phyloP scores from a whole-genome alignment of 176 grass and related monocot genomes.

The Bolboschoenus planiculmis region DNA sequence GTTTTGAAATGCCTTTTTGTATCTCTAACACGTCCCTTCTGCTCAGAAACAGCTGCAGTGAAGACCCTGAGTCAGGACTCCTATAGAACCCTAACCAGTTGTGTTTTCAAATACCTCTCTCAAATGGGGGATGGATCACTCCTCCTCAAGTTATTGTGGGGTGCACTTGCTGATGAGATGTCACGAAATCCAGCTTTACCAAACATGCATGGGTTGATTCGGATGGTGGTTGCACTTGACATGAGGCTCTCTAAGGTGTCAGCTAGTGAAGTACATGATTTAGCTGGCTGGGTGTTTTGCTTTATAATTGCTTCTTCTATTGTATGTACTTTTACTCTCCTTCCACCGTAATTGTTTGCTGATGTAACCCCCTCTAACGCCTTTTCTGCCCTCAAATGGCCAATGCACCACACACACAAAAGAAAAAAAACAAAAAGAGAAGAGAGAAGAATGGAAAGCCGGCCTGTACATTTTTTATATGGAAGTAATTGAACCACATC shows the following conservation, averaged over 20 bases:
- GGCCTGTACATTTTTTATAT: constrained; percentile 8
- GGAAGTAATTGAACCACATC: background rate
- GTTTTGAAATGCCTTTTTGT: background rate
- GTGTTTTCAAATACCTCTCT: constrained; percentile 48
- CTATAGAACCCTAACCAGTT: constrained; percentile 39
- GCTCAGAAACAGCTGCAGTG: background rate
- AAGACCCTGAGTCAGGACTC: constrained; percentile 32
- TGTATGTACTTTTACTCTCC: constrained; percentile 41
- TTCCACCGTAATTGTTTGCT: constrained; percentile 14
- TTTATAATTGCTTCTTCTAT: constrained; percentile 66
- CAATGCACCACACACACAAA: background rate
- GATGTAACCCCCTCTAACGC: background rate
- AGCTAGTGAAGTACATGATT: constrained; percentile 40
- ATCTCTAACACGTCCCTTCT: constrained; percentile 10
- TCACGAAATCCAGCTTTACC: constrained; percentile 42
- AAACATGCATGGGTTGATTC: constrained; percentile 61
- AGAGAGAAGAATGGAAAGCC: background rate
- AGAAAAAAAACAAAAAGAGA: background rate
- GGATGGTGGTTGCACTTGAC: constrained; percentile 68
- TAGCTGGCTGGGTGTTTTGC: constrained; percentile 39
- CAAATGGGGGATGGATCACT: constrained; percentile 77
- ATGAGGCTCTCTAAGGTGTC: constrained; percentile 44
- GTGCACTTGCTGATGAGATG: constrained; percentile 48
- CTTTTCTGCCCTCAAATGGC: background rate
- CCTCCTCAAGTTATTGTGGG: constrained; percentile 67